Percentiles rank a stretch among this genome's conserved stretches.
Evolutionary conservation across 345 rosid genomes (phyloP).

Genomic region (Citrus mangshanensis): DNA sequence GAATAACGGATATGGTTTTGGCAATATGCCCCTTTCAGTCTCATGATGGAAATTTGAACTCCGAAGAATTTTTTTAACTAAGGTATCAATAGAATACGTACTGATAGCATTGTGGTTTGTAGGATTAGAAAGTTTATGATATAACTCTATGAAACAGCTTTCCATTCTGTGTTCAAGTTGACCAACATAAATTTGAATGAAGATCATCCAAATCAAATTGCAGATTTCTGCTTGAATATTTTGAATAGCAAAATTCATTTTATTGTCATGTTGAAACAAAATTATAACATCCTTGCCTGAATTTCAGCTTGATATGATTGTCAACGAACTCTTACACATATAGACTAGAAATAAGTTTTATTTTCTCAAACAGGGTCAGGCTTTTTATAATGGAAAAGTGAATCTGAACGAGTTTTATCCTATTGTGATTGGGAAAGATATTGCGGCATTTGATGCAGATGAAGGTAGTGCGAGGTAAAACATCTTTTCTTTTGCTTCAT

Average conservation of each 20-base stretch:
- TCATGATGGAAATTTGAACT: neutral
- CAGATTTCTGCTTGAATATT: neutral
- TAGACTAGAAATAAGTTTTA: neutral
- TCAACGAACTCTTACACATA: neutral
- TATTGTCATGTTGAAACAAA: neutral
- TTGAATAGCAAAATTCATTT: neutral
- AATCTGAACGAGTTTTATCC: slow-evolving; percentile 34
- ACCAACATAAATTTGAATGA: neutral
- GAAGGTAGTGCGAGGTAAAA: slow-evolving; percentile 42
- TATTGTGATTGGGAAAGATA: slow-evolving; percentile 44
- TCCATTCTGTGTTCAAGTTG: neutral
- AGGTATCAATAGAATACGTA: neutral
- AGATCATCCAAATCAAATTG: neutral
- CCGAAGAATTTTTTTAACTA: neutral
- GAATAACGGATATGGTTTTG: neutral
- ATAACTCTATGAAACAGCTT: neutral
- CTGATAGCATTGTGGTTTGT: neutral
- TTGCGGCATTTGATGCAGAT: slow-evolving; percentile 29
- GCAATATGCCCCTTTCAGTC: neutral
- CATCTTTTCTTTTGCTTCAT: neutral
- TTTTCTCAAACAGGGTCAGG: slow-evolving; percentile 46
- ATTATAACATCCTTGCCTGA: neutral
- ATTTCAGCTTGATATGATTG: neutral
- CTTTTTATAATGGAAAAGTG: slow-evolving; percentile 34
- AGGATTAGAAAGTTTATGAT: neutral